Evolutionary conservation across 208 protist species (phyloP), one percentile per base, ranked within the genome.

Genomic region (Crithidia sp.): DNA sequence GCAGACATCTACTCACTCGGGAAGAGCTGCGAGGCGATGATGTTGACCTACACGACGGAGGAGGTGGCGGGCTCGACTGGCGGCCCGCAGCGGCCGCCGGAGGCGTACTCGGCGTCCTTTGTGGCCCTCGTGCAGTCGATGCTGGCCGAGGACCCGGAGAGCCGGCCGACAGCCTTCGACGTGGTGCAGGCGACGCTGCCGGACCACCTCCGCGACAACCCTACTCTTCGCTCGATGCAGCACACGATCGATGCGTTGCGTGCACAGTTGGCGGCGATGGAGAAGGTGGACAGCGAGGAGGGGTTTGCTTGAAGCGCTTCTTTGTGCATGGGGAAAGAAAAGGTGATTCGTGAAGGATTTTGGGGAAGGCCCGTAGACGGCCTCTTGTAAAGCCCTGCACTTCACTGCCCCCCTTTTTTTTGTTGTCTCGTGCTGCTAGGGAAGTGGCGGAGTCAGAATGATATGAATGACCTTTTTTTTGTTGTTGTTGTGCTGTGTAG

Each of bases 1-100:
- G 86, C 89, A 14, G 94, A 98, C 65, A 83, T 98, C 17, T 98
- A 94, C 78, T 82, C 92, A 0, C 80, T 98, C n/a, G 94, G 94
- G 5, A 88, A 87, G n/a, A 95, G 76, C 43, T 89, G 93, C 40
- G 88, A 91, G 37, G 83, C 92, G 53, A 78, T 97, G 50, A 92
- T 92, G 84, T 76, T 73, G 14, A 76, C 79, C 13, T 66, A 82
- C 57, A 53, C 79, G 6, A 50, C 57, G 7, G 78, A 83, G 41
- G 89, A 91, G 2, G 56, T 77, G 14, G 49, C 37, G 41, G 76
- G 80, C 19, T 61, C 43, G 17, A 82, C 76, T 59, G 63, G 76
- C 7, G 49, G 55, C n/a, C 28, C 28, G 53, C 41, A 10, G 67
- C 66, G 41, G 37, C 41, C 7, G n/a, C 14, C 55, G 28, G 78